Evolutionary conservation across 495 filamentous ascomycete genomes (phyloP), one percentile per base, ranked within the genome.

Genomic region (Xylaria flabelliformis): DNA sequence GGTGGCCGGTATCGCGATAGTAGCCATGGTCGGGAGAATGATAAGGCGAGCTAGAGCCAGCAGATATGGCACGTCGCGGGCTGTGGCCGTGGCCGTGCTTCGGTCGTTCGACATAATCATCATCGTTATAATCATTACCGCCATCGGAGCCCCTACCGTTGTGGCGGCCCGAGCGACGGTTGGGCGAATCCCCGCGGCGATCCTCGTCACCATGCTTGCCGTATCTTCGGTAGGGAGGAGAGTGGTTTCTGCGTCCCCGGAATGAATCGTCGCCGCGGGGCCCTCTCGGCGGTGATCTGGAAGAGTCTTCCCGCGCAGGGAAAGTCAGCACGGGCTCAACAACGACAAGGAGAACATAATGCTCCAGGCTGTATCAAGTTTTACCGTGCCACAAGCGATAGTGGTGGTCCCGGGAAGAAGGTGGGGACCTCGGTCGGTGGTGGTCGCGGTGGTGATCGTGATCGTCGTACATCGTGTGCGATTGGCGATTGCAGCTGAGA

Each of bases 321-420:
- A 67, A 81, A 80, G 79, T 81, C 71, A 81, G 79, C 79, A 68
- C 73, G 79, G 76, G 79, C 77, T 70, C 81, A 78, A 46, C 73
- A 76, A 72, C 79, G 75, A 83, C 81, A 56, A 83, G 76, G 59
- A 85, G 79, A 62, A 64, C 63, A 70, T 17, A 77, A 77, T 73
- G 77, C 77, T 70, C 80, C 77, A 72, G 75, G 78, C 34, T 82
- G 75, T 83, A 83, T 82, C 80, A 72, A 67, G 42, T 80, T 82
- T 83, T 85, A 86, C 84, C 84, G 78, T 85, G 83, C 81, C 81
- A 82, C 81, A 83, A 81, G 74, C 81, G 75, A 79, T 75, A 78
- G 53, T 78, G 72, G 76, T 72, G 69, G 67, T 77, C 75, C 76
- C 71, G 72, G 46, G 78, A 73, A 67, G 69, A 64, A 51, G 77